Percentiles rank a stretch among this genome's conserved stretches.
phyloP scores from a whole-genome alignment of 176 grass and related monocot genomes.

The Olyra latifolia region DNA sequence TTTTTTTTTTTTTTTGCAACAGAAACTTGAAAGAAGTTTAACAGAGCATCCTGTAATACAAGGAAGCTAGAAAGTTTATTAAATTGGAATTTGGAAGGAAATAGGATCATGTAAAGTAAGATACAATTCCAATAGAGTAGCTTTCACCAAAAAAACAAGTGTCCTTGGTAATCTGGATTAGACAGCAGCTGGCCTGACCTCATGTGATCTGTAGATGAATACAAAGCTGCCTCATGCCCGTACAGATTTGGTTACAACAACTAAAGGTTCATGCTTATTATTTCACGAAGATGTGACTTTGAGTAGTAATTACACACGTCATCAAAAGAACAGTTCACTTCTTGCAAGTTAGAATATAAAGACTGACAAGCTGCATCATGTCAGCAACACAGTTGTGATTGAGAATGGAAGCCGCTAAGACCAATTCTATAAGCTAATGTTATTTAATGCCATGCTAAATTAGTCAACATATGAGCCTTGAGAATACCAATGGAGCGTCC shows the following conservation, averaged over 20 bases:
- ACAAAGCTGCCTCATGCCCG: constrained; percentile 10
- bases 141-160: neutral
- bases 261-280: constrained; percentile 29
- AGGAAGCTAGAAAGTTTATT: neutral
- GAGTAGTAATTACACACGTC: neutral
- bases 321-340: constrained; percentile 5
- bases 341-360: neutral
- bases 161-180: constrained; percentile 6
- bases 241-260: constrained; percentile 28
- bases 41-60: neutral
- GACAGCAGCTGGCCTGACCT: constrained; percentile 24
- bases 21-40: constrained; percentile 17
- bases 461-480: constrained; percentile 32
- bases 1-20: constrained; percentile 20
- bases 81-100: constrained; percentile 15
- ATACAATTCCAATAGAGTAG: neutral
- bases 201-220: constrained; percentile 24
- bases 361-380: neutral
- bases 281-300: constrained; percentile 34
- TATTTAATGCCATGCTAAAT: constrained; percentile 1
- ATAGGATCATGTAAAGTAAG: neutral
- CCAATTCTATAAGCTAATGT: neutral
- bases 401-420: neutral
- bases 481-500: constrained; percentile 16
- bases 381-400: neutral